Evolutionary conservation across 331 rosid genomes (phyloP).

Genomic region (Stylosanthes scabra): DNA sequence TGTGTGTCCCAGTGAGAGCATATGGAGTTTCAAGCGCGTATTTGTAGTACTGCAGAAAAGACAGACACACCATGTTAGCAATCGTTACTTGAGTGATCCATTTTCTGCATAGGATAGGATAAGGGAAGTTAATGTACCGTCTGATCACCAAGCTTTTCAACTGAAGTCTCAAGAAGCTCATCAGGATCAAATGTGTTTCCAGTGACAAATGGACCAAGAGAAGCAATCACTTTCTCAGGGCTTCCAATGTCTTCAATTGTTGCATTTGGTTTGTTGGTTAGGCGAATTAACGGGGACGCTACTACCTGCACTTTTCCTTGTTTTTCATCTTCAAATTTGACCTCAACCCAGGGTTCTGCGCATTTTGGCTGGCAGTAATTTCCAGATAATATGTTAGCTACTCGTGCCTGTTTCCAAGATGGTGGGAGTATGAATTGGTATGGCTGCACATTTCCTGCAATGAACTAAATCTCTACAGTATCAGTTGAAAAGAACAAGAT

Average conservation of each 20-base stretch:
- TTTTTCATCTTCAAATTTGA: constrained; percentile 89
- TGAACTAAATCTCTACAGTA: constrained; percentile 62
- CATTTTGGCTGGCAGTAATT: constrained; percentile 99
- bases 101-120: not conserved
- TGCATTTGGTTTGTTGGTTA: constrained; percentile 92
- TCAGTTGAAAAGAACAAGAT: constrained; percentile 55
- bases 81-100: too few relatives aligned
- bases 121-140: constrained; percentile 54
- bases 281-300: constrained; percentile 90
- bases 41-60: constrained; percentile 81
- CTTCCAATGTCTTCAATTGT: constrained; percentile 91
- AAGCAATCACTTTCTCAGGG: constrained; percentile 89
- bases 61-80: not conserved
- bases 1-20: constrained; percentile 94
- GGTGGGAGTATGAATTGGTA: constrained; percentile 95
- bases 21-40: constrained; percentile 88
- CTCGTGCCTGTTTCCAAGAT: constrained; percentile 90
- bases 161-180: constrained; percentile 79
- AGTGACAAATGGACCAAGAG: constrained; percentile 95
- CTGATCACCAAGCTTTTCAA: constrained; percentile 84
- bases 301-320: constrained; percentile 95
- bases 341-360: constrained; percentile 99
- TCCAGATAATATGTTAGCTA: constrained; percentile 96
- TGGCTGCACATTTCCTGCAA: constrained; percentile 97
- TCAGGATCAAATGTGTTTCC: constrained; percentile 89